Evolutionary conservation across 148 eudicot genomes (phyloP), one percentile per base, ranked within the genome.

Genomic region (Linanthus parryae): DNA sequence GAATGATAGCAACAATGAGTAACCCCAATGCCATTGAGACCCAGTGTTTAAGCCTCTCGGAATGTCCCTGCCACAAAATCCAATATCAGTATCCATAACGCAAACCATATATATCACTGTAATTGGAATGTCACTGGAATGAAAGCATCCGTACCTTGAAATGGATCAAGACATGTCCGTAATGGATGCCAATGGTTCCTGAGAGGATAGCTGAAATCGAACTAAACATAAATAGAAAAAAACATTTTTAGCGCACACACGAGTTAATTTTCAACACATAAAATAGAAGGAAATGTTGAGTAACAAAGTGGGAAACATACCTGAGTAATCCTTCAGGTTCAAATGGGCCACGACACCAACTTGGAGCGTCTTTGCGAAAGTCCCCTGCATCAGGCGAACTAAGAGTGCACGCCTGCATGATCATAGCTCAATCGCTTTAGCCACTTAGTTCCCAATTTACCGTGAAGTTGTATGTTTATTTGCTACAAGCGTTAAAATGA

Each of bases 1-100:
- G 82, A 66, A 77, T 55, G 27, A 72, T 44, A 23, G 61, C 82
- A 18, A 69, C 4, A 38, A 60, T 25, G 31, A 77, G 61, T 37
- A 77, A 56, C 20, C 44, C 72, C 12, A 77, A n/a, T n/a, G 61
- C 82, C 75, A 77, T 69, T 14, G 78, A 72, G 9, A 77, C 72
- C 82, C 82, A 77, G 15, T 77, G 82, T 54, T 77, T 77, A 21
- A 77, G 82, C 72, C 82, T 72, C 44, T 77, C 78, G 21, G 58
- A 54, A 53, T 77, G 82, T 44, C 69, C 78, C 78, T 75, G 52
- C 44, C 49, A 31, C 21, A 10, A 39, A 31, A 38, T 27, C 22
- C 15, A 33, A 12, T 52, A 28, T 2, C 11, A 31, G 17, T 44
- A 30, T 3, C 22, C 4, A 2, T 42, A 4, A 15, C 13, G 9